A percentile compares a stretch with the other conserved stretches of the same genome.
These are phyloP conservation scores for Chimonanthus salicifolius DNA, from an alignment of 164 flowering plant species.

Conservation along the genomic window DNA sequence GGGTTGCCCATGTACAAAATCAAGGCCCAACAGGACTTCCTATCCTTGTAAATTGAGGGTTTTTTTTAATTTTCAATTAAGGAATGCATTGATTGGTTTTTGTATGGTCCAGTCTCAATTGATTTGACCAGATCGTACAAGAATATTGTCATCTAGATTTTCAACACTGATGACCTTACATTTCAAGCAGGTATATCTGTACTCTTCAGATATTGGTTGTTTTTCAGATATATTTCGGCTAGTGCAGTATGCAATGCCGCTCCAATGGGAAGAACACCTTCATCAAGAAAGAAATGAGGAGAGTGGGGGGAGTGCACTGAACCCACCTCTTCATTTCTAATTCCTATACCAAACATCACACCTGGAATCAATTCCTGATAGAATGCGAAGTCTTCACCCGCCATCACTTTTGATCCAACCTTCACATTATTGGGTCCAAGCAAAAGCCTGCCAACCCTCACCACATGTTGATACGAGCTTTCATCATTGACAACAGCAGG, in stretches of 20 bases:
- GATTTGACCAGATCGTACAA: background rate
- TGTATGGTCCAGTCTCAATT: background rate
- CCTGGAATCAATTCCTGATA: slow-evolving; percentile 74
- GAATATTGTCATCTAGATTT: background rate
- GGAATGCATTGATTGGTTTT: background rate
- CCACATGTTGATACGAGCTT: slow-evolving; percentile 39
- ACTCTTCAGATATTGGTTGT: slow-evolving; percentile 24
- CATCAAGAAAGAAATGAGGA: slow-evolving; percentile 76
- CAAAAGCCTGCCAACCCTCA: slow-evolving; percentile 42
- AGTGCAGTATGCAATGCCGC: slow-evolving; percentile 68
- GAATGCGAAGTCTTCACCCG: slow-evolving; percentile 88
- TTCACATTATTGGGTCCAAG: slow-evolving; percentile 55
- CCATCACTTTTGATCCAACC: slow-evolving; percentile 50
- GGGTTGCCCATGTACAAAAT: too few relatives aligned
- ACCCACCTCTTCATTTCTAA: slow-evolving; percentile 60
- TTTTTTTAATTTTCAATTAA: background rate
- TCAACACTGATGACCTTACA: slow-evolving; percentile 1
- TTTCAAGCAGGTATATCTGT: background rate
- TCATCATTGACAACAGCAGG: slow-evolving; percentile 69
- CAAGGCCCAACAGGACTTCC: background rate
- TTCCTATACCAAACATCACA: slow-evolving; percentile 57
- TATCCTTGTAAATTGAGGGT: background rate
- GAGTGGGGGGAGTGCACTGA: slow-evolving; percentile 67
- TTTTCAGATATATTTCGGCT: slow-evolving; percentile 59
- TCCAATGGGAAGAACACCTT: slow-evolving; percentile 78